phyloP scores from a whole-genome alignment of 495 filamentous ascomycete genomes.

The Penicillium samsonianum region DNA sequence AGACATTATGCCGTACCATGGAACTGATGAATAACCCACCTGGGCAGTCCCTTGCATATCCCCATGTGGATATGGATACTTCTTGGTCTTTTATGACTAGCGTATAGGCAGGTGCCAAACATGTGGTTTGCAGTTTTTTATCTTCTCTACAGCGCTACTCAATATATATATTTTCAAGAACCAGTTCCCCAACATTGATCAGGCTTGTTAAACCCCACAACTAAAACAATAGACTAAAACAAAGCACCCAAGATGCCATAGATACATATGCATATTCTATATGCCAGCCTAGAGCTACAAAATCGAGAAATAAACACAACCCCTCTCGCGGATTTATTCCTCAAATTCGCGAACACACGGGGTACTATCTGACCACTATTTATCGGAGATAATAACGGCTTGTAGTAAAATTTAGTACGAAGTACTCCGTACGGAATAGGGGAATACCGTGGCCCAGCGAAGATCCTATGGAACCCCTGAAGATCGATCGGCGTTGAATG shows the following conservation, averaged over 20 bases:
- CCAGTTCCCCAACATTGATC: not conserved
- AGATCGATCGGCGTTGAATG: slow-evolving; percentile 14
- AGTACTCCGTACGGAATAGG: not conserved
- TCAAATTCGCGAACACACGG: not conserved
- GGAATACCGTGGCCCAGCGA: not conserved
- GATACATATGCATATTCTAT: not conserved
- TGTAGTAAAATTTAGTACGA: not conserved
- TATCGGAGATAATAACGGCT: not conserved
- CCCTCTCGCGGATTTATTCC: not conserved
- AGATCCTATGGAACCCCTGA: slow-evolving; percentile 16
- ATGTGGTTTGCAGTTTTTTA: not conserved
- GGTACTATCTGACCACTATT: not conserved
- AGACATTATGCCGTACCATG: not conserved
- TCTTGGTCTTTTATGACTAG: not conserved
- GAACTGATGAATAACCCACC: not conserved
- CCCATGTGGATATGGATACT: too few species aligned
- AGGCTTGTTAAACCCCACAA: not conserved
- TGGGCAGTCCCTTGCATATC: not conserved
- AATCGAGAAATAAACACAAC: not conserved
- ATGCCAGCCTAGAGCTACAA: not conserved
- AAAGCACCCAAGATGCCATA: not conserved
- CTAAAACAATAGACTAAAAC: not conserved
- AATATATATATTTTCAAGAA: not conserved
- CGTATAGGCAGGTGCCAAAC: not conserved
- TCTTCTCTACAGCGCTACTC: not conserved